Base-by-base conservation (phyloP, 805 yeast genomes). In the Schwanniomyces yamadae region DNA sequence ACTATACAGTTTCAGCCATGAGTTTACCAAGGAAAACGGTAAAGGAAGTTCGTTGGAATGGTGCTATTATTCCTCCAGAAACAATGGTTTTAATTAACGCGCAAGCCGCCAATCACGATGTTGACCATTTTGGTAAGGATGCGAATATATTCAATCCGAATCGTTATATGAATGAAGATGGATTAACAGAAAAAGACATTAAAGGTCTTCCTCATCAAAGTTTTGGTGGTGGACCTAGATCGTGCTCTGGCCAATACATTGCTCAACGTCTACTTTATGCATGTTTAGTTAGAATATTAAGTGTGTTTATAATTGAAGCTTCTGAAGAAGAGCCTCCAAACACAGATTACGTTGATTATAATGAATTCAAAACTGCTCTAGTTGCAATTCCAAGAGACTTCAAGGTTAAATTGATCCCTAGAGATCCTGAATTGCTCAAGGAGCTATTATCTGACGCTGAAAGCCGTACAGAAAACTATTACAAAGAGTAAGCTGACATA, bases 171-270 rank as follows among this genome's bases (percentile, higher is more conserved):
- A 18, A 33, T 17, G 36, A 33, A n/a, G 22, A 25, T 33, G 31
- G 31, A 7, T 23, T 33, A 19, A 23, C n/a, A 6, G 36, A 33
- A 25, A 33, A 33, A 17, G 31, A 23, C 12, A 33, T 33, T 4
- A 33, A 33, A 18, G 36, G 36, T 8, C 31, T 33, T 16, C 36
- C 36, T 10, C 36, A 33, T 33, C 36, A 33, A 23, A 33, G 36
- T 33, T 33, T 33, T 23, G 36, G 36, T 10, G 36, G 36, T 15
- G 36, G 36, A 13, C 36, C 36, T 18, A 33, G 36, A 14, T 33
- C 36, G n/a, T 33, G 36, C 13, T 33, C 36, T 12, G 36, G 36
- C 13, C 36, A 33, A 17, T 33, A 33, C 14, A 33, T 33, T 33
- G 36, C 36, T 4, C 36, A 33, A n/a, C 23, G 36, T 20, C 14